Evolutionary conservation across 1,139 yeast species (phyloP), one percentile per base, ranked within the genome.

Genomic region (Blastobotrys petasosporus): DNA sequence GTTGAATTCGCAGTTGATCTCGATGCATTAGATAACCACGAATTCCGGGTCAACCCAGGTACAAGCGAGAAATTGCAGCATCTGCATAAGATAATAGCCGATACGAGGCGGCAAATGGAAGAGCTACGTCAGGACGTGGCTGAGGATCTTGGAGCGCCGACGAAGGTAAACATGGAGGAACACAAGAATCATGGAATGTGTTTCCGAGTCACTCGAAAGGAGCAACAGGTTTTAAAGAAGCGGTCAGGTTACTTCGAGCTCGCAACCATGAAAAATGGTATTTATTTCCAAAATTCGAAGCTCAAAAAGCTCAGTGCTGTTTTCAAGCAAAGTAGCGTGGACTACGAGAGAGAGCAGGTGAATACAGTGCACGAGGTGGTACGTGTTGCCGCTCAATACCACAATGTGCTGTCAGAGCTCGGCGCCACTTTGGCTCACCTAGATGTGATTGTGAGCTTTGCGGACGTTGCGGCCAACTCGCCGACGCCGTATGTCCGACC

Each of bases 101-200:
- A 65, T 1, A 69, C 83, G 8, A 77, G 78, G 49, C 65, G 66
- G 1, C 71, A 75, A 44, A 85, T 94, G 51, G 70, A 74, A 46
- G 64, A 69, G 1, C 75, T 80, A 42, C 95, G 88, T 59, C 61
- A 69, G 29, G 74, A 75, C 7, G 81, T 82, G 3, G 86, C 85
- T 1, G 85, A 82, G 20, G 94, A 85, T 54, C 74, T 92, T 41
- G 77, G 77, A 16, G 77, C 88, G 66, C 97, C 90, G 50, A 95
- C 86, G 49, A 88, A 88, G 63, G 73, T 94, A 54, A 92, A 92
- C 63, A 69, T 94, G 42, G 98, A 92, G 60, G 79, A 84, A 46
- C 96, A 90, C 60, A 82, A 77, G 54, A 77, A 77, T 29, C 94
- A 85, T 63, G 97, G 97, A 10, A 90, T 95, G 94, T 87, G 96